Evolutionary conservation across 2,329 filamentous ascomycete genomes (phyloP), one percentile per base, ranked within the genome.

Genomic region (Penicillium sp.): DNA sequence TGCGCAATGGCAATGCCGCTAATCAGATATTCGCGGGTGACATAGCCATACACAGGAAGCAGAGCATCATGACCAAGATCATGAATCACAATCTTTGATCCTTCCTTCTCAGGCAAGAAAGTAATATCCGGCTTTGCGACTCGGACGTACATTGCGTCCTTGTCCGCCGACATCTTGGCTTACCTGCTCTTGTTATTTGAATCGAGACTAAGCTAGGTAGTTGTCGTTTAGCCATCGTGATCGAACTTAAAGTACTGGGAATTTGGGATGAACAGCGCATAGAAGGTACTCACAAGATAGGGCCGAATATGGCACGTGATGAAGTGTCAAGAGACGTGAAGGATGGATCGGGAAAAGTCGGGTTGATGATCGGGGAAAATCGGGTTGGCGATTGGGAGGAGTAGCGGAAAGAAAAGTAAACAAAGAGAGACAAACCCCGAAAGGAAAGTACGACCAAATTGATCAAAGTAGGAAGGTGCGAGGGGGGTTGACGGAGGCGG

Each of bases 301-400:
- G 47, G 47, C 39, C 29, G 23, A 29, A 11, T 11, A 9, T n/a
- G n/a, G 18, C 47, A 50, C 47, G 39, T 50, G 47, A 50, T 36
- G 19, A 26, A 18, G 3, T 41, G 4, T 26, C 11, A n/a, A n/a
- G 23, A 14, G 19, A 4, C 7, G 39, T 7, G 19, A 10, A 14
- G 13, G 19, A 26, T 19, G 7, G 7, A 11, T 4, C 18, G 4
- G 6, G 8, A n/a, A 16, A 39, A 16, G n/a, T 11, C 13, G 11
- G 13, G 23, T 27, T 19, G 30, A n/a, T 27, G 16, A 14, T 10
- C 10, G 5, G 32, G 10, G 5, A 23, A 23, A 3, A 5, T 47
- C 10, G 34, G 27, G 35, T n/a, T 11, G 34, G 14, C 10, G 13
- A 14, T 35, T 13, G 16, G 6, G 13, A 34, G 7, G 13, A 11